Conservation (phyloP, 106 monocot species). For the Cymbidium sinense region DNA sequence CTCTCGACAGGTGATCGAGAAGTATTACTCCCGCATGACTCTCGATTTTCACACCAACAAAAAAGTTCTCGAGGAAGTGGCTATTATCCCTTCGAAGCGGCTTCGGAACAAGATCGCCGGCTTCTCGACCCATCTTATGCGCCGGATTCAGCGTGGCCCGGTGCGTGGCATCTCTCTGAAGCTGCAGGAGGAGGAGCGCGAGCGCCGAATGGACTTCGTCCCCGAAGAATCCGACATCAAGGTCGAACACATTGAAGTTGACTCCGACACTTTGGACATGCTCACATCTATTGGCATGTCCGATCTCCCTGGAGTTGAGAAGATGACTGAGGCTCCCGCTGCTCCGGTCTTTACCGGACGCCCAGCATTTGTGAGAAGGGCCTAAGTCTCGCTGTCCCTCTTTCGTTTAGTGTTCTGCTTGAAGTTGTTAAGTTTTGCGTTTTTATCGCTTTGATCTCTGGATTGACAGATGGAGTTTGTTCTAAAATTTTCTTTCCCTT, state of each 20-base stretch:
- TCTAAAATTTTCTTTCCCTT: neutral
- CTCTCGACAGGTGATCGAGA: slow-evolving; percentile 19
- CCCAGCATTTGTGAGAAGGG: neutral
- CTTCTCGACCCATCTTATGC: slow-evolving; percentile 28
- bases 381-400: neutral
- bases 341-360: neutral
- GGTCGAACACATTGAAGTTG: slow-evolving; percentile 20
- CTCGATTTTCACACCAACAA: slow-evolving; percentile 37
- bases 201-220: slow-evolving; percentile 25
- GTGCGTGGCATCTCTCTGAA: slow-evolving; percentile 25
- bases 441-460: neutral
- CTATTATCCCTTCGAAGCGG: slow-evolving; percentile 31
- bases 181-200: slow-evolving; percentile 31
- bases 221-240: slow-evolving; percentile 20
- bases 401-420: neutral
- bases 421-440: neutral
- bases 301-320: slow-evolving; percentile 20
- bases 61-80: slow-evolving; percentile 23
- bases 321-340: neutral
- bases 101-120: slow-evolving; percentile 29
- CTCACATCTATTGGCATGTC: slow-evolving; percentile 19
- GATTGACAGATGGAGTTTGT: neutral
- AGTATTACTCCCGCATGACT: slow-evolving; percentile 29
- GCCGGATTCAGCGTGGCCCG: slow-evolving; percentile 22
- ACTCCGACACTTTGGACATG: slow-evolving; percentile 24